Evolutionary conservation across 75 land plant genomes (phyloP).

Genomic region (Selaginella moellendorffii): DNA sequence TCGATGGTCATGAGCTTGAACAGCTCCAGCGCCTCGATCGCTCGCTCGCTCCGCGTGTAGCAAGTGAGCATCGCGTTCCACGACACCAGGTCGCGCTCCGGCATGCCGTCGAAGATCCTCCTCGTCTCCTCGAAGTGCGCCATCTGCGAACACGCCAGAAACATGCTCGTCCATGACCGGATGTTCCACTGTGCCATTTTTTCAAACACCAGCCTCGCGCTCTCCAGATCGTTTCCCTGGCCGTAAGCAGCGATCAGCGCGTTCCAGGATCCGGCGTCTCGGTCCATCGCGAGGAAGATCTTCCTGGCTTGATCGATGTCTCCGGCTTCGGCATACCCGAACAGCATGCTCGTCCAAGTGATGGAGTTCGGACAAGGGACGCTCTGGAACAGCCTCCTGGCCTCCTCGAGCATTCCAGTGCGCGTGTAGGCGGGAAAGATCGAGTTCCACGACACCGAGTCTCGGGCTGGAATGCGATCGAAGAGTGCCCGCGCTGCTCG

Average conservation of each 20-base stretch:
- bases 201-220: not conserved
- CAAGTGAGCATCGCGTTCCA: not conserved
- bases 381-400: not conserved
- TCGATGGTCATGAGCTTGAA: not conserved
- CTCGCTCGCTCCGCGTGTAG: not conserved
- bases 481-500: not conserved
- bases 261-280: not conserved
- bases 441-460: conserved; percentile 1
- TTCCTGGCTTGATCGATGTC: not conserved
- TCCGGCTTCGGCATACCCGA: not conserved
- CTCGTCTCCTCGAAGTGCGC: not conserved
- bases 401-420: not conserved
- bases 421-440: not conserved
- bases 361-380: not conserved
- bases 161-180: conserved; percentile 1
- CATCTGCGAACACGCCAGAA: not conserved
- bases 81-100: conserved; percentile 2
- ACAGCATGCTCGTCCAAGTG: not conserved
- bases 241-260: not conserved
- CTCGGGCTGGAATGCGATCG: not conserved
- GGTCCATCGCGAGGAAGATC: not conserved
- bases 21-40: not conserved
- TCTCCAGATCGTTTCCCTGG: not conserved
- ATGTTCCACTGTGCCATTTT: not conserved
- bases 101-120: not conserved